Conservation (phyloP, 176 grass and related monocot genomes). For the Raddia distichophylla region DNA sequence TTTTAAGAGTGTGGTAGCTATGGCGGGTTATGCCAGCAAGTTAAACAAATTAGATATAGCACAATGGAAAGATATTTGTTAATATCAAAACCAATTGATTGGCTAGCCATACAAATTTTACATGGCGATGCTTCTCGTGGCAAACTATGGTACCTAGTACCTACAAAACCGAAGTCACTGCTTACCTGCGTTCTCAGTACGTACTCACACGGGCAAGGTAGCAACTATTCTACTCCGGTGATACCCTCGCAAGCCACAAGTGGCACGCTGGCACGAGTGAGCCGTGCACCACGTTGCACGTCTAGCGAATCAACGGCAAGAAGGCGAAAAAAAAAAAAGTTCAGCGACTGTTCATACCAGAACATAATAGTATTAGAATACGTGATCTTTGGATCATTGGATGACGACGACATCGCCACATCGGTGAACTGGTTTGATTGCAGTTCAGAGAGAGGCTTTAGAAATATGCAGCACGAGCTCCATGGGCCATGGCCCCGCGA, state of each 20-base stretch:
- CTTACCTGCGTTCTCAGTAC: background rate
- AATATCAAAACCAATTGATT: too few species aligned
- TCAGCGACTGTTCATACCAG: background rate
- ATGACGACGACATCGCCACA: too few species aligned
- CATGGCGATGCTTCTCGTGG: too few species aligned
- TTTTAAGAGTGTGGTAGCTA: too few species aligned
- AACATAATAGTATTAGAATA: background rate
- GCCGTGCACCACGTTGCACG: background rate
- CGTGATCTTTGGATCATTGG: too few species aligned
- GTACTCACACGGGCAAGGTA: background rate
- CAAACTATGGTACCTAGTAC: background rate
- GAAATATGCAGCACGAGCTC: slow-evolving; percentile 36
- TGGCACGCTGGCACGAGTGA: background rate
- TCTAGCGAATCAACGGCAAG: background rate
- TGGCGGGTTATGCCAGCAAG: too few species aligned
- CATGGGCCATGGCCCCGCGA: background rate
- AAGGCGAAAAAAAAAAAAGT: background rate
- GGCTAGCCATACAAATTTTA: too few species aligned
- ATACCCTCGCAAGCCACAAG: background rate
- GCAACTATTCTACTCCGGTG: too few species aligned
- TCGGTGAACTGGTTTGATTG: too few species aligned
- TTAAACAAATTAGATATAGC: too few species aligned
- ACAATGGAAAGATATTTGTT: too few species aligned
- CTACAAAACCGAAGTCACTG: background rate
- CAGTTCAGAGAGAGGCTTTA: background rate